Evolutionary conservation across 2,329 filamentous ascomycete species (phyloP), one percentile per base, ranked within the genome.

Genomic region (Aspergillus sojae): DNA sequence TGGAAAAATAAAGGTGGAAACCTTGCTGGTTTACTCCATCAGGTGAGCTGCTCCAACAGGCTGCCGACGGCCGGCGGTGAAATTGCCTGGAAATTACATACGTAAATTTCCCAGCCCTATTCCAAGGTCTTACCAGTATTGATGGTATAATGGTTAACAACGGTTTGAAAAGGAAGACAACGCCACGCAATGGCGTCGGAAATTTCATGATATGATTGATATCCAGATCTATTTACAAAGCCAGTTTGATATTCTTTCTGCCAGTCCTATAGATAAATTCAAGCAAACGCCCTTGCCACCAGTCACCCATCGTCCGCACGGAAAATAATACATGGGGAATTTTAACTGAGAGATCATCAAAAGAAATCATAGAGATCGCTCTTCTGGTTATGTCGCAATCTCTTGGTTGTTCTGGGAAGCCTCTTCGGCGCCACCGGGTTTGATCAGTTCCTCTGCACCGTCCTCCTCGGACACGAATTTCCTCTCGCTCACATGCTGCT

Each of bases 401-500:
- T 77, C 72, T 60, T 73, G 71, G 62, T 62, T 39, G 32, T 9
- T 68, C 58, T 75, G 72, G 21, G 71, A 65, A 39, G 72, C 65
- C 39, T 67, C 68, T n/a, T 78, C 74, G 10, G 60, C 56, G 36
- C 66, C 62, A 41, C 83, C 84, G 46, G 91, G 89, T 64, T 92
- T 85, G 65, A 96, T 88, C 58, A 92, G 80, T 79, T 96, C 92
- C 75, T 92, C 89, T 32, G 83, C 81, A 21, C 68, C 80, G 6
- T 84, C 82, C 55, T 92, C 89, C 62, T 92, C 88, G 0, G 69
- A 71, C 57, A 94, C 88, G 80, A 97, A 97, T 75, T 92, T 94
- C 71, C 94, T 86, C 78, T 97, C 92, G 74, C 93, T 96, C 57
- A 96, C 89, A 76, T 96, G 92, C 62, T 86, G 82, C 69, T 84